A percentile compares a stretch with the other conserved stretches of the same genome.
Evolutionary conservation across 129 eudicot species (phyloP).

Genomic region (Deinandra increscens): DNA sequence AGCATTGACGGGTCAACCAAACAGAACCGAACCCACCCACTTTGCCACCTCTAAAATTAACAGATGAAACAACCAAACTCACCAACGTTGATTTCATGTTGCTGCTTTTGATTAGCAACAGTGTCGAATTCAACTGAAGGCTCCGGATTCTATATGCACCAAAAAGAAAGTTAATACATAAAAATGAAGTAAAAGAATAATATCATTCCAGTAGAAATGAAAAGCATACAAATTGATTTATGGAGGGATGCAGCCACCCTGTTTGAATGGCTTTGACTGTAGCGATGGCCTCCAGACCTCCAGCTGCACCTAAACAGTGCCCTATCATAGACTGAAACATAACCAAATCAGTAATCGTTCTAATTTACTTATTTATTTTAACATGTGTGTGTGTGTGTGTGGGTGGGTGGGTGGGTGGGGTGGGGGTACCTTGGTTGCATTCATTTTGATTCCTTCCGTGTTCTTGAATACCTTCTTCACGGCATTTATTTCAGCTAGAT

Average conservation of each 20-base stretch:
- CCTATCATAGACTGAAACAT: constrained; percentile 92
- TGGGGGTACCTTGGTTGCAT: constrained; percentile 79
- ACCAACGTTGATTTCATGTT: constrained; percentile 98
- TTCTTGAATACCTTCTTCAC: constrained; percentile 91
- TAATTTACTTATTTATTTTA: not conserved
- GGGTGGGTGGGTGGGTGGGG: no score
- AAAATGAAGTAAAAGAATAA: not conserved
- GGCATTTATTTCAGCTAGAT: constrained; percentile 93
- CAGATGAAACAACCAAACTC: constrained; percentile 31
- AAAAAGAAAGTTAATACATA: not conserved
- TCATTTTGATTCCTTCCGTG: constrained; percentile 84
- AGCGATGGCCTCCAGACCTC: constrained; percentile 98
- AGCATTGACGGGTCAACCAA: not conserved
- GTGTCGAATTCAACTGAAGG: constrained; percentile 96
- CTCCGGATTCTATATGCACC: constrained; percentile 71
- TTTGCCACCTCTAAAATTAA: not conserved
- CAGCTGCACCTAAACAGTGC: constrained; percentile 98
- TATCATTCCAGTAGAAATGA: not conserved
- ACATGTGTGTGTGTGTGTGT: not conserved
- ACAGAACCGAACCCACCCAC: not conserved
- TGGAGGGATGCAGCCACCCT: constrained; percentile 97
- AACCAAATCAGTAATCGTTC: not conserved
- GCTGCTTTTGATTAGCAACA: constrained; percentile 76
- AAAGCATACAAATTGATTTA: constrained; percentile 83
- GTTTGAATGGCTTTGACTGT: constrained; percentile 89